phyloP scores from a whole-genome alignment of 2,329 filamentous ascomycete genomes.

The Fusarium musae region DNA sequence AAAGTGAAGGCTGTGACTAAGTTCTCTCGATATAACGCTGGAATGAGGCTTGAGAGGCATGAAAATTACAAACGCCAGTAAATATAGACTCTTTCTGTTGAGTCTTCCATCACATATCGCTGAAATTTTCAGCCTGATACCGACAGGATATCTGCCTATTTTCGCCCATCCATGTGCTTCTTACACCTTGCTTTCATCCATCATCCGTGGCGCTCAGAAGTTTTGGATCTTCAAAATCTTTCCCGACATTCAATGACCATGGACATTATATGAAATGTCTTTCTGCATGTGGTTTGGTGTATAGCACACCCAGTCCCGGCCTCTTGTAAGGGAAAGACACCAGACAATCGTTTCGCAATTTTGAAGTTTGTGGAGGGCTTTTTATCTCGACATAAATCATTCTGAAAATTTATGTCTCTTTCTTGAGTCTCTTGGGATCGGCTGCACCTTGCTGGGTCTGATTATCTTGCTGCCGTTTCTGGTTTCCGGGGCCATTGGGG shows the following conservation, averaged over 20 bases:
- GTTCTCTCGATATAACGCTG: background rate
- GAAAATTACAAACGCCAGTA: background rate
- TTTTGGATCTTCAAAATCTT: no score
- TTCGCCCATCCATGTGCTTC: background rate
- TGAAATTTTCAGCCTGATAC: background rate
- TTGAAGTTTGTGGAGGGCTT: no score
- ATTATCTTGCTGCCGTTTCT: slow-evolving; percentile 2
- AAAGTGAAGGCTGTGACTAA: background rate
- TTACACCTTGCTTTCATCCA: background rate
- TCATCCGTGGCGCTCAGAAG: background rate
- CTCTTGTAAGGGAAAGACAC: background rate
- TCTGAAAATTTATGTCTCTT: background rate
- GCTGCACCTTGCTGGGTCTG: background rate
- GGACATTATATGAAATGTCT: background rate
- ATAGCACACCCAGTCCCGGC: background rate
- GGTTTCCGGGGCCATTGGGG: no score
- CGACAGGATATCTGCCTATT: background rate
- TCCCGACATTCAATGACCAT: background rate
- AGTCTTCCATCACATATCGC: background rate
- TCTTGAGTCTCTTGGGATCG: background rate
- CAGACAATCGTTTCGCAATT: background rate
- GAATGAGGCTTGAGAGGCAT: background rate
- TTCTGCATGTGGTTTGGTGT: background rate
- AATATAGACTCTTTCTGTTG: background rate
- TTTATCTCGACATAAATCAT: background rate